Conservation (phyloP, 31 red algal genomes). For the Endocladia muricata region DNA sequence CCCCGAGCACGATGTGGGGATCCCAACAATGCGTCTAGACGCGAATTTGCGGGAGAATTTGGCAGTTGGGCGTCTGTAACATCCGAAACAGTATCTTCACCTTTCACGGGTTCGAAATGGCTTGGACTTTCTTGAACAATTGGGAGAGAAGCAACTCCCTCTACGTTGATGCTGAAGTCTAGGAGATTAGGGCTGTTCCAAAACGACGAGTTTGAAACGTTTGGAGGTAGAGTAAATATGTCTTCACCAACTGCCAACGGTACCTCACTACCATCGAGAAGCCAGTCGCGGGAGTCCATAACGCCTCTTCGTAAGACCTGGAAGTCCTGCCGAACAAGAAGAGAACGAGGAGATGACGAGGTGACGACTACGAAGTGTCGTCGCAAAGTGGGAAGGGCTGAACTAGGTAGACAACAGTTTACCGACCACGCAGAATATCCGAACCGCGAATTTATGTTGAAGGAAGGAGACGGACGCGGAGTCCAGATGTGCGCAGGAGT, state of each 20-base stretch:
- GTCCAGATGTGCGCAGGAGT: no score
- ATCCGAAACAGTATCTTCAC: not conserved
- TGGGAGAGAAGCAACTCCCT: not conserved
- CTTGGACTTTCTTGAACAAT: not conserved
- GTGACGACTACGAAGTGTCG: no score
- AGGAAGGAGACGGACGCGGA: no score
- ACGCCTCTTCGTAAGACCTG: no score
- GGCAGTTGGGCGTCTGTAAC: not conserved
- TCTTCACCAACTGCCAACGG: not conserved
- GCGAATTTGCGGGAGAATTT: not conserved
- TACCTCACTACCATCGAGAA: not conserved
- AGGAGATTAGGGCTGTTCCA: not conserved
- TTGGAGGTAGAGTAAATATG: not conserved
- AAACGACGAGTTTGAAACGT: not conserved
- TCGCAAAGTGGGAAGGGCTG: no score
- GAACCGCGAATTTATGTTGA: no score
- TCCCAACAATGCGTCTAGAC: not conserved
- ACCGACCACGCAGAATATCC: no score
- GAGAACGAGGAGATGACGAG: no score
- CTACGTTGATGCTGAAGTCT: constrained; percentile 1
- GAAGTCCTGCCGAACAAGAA: no score
- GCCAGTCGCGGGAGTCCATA: constrained; percentile 5
- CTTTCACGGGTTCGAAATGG: not conserved
- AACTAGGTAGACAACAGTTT: no score
- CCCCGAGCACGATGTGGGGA: not conserved